Conservation (phyloP, 371 early-diverging fungal genomes). For the Rhizopus delemar region DNA sequence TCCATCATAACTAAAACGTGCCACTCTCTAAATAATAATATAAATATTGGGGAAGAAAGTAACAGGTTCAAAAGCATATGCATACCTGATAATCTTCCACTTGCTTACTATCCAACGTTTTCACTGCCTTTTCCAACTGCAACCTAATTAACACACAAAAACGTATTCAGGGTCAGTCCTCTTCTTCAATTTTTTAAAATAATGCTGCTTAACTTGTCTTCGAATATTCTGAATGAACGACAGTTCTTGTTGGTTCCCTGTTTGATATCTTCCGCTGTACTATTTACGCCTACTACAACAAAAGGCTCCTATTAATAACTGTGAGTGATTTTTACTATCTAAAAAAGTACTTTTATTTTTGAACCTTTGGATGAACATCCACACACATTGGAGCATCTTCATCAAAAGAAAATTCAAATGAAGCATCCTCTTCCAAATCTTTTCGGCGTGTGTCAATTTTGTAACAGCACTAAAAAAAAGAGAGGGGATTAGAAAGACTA, state of each 20-base stretch:
- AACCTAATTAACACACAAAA: constrained; percentile 6
- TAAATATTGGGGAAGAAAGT: not conserved
- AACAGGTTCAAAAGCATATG: too few species aligned
- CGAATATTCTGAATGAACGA: constrained; percentile 55
- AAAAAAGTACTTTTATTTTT: constrained; percentile 4
- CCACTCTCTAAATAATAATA: constrained; percentile 38
- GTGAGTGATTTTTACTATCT: not conserved
- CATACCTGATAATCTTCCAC: constrained; percentile 56
- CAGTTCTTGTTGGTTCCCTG: constrained; percentile 63
- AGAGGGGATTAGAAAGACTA: not conserved
- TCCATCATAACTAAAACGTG: constrained; percentile 58
- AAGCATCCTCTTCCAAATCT: constrained; percentile 50
- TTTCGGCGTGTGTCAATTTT: constrained; percentile 53
- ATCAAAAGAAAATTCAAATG: constrained; percentile 52
- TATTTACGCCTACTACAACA: constrained; percentile 66
- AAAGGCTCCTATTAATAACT: constrained; percentile 31
- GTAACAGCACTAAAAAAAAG: constrained; percentile 47
- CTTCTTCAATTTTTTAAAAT: not conserved
- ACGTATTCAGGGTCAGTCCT: too few species aligned
- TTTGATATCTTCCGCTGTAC: constrained; percentile 45
- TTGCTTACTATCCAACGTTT: constrained; percentile 47
- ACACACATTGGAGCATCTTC: constrained; percentile 79
- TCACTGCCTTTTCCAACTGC: constrained; percentile 26
- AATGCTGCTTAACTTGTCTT: constrained; percentile 31
- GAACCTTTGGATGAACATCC: constrained; percentile 62